Percentiles rank a stretch among this genome's conserved stretches.
phyloP scores from a whole-genome alignment of 1,139 yeast species.

The Sporopachydermia cereana region DNA sequence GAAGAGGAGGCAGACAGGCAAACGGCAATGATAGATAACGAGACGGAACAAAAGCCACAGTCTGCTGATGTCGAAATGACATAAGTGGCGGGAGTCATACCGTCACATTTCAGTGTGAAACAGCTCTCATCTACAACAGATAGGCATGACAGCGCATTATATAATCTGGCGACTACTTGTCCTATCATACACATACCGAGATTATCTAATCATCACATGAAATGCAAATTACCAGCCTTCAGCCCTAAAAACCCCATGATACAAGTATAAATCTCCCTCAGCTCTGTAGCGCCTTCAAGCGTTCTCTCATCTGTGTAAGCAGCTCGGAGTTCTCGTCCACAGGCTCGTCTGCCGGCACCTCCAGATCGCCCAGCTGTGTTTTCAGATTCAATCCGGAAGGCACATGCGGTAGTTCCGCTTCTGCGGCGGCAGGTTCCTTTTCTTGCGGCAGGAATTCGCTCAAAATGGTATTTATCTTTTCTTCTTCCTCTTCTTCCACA shows the following conservation, averaged over 20 bases:
- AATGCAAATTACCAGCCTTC: too few species aligned
- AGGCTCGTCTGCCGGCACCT: neutral
- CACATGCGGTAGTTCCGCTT: constrained; percentile 4
- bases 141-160: too few species aligned
- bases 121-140: too few species aligned
- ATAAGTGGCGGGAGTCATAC: too few species aligned
- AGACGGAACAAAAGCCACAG: neutral
- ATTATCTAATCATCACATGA: too few species aligned
- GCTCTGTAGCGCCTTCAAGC: constrained; percentile 77
- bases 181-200: too few species aligned
- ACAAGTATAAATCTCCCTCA: too few species aligned
- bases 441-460: constrained; percentile 25
- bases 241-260: too few species aligned
- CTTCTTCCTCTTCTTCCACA: constrained; percentile 55
- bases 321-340: constrained; percentile 3
- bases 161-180: too few species aligned
- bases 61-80: neutral
- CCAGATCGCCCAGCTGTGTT: constrained; percentile 4
- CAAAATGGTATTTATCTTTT: constrained; percentile 51
- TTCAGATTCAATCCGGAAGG: constrained; percentile 3
- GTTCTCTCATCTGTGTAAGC: constrained; percentile 34
- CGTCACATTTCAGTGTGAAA: too few species aligned
- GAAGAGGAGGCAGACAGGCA: neutral
- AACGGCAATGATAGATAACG: neutral
- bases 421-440: neutral